Percentiles rank a stretch among this genome's conserved stretches.
Evolutionary conservation across 352 stramenopile genomes (phyloP).

Genomic region (Blastocystis sp.): DNA sequence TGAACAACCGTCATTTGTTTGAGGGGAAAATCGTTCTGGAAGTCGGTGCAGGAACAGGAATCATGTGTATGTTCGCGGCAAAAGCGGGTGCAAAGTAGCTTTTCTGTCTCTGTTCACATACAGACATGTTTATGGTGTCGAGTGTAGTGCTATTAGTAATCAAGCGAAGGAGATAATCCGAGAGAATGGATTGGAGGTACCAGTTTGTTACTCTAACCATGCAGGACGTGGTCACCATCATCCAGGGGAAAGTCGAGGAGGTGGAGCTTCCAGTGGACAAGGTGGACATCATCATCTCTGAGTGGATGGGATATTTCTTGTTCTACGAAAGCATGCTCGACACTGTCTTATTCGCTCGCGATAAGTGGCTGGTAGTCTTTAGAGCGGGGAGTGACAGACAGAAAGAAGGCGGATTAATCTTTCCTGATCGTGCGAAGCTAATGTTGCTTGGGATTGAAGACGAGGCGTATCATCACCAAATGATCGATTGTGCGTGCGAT

Average conservation of each 20-base stretch:
- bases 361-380: conserved; percentile 80
- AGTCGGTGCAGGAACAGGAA: conserved; percentile 89
- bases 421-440: conserved; percentile 88
- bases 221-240: conserved; percentile 74
- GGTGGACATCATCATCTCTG: conserved; percentile 93
- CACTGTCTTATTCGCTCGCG: conserved; percentile 86
- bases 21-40: conserved; percentile 91
- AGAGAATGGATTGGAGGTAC: conserved; percentile 83
- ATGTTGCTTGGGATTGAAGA: conserved; percentile 91
- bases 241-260: conserved; percentile 86
- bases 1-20: conserved; percentile 90
- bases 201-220: conserved; percentile 61
- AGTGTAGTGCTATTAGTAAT: conserved; percentile 86
- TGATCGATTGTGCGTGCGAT: conserved; percentile 75
- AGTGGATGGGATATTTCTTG: conserved; percentile 97
- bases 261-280: conserved; percentile 81
- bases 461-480: conserved; percentile 83
- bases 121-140: conserved; percentile 83
- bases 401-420: conserved; percentile 81
- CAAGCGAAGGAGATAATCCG: conserved; percentile 87
- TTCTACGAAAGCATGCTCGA: conserved; percentile 95
- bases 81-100: conserved; percentile 77
- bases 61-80: conserved; percentile 90
- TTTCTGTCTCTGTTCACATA: neutral
- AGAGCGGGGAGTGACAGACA: neutral